phyloP scores from a whole-genome alignment of 345 rosid genomes.

The Carallia brachiata region DNA sequence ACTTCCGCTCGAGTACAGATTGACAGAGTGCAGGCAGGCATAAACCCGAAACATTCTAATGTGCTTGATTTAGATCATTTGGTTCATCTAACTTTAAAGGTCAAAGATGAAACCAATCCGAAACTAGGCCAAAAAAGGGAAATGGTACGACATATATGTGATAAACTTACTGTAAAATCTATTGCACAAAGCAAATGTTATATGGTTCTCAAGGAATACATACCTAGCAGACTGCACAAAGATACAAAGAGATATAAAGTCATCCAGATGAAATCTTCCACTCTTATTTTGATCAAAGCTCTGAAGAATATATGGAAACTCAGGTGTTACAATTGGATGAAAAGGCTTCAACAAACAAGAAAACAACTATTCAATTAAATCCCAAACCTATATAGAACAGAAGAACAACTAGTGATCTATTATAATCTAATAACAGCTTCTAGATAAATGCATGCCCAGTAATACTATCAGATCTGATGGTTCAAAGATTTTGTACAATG shows the following conservation, averaged over 20 bases:
- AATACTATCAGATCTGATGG: conserved; percentile 8
- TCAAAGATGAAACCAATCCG: not conserved
- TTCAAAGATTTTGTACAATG: not conserved
- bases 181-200: not conserved
- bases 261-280: conserved; percentile 60
- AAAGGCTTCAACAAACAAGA: not conserved
- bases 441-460: not conserved
- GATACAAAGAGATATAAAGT: conserved; percentile 67
- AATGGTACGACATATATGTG: not conserved
- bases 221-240: conserved; percentile 68
- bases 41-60: not conserved
- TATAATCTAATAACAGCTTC: not conserved
- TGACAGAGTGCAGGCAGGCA: not conserved
- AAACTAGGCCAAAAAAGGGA: not conserved
- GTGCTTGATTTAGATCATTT: too few relatives aligned
- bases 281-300: conserved; percentile 64
- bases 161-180: not conserved
- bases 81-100: not conserved
- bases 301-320: conserved; percentile 28
- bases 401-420: not conserved
- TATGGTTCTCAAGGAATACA: conserved; percentile 1
- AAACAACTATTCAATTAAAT: not conserved
- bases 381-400: not conserved
- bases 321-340: not conserved
- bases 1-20: not conserved